These are phyloP conservation scores for Pseudogymnoascus sp. DNA, from an alignment of 2,329 filamentous ascomycete species.

Conservation along the genomic window DNA sequence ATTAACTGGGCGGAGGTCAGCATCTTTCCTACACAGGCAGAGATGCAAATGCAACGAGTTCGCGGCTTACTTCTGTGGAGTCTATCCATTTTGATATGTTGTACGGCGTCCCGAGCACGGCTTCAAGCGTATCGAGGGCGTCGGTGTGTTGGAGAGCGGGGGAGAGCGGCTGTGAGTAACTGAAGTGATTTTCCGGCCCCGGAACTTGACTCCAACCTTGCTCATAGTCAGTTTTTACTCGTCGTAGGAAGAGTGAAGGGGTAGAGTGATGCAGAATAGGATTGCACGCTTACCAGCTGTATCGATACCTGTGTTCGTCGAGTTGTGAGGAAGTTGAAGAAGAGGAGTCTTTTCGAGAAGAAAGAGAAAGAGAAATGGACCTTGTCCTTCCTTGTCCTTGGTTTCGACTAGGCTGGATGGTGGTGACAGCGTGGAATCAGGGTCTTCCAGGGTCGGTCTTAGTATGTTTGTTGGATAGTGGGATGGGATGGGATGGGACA, in stretches of 20 bases:
- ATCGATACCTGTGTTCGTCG: not conserved
- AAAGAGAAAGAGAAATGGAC: not conserved
- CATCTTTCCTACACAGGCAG: not conserved
- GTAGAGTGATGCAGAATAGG: not conserved
- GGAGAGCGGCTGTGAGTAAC: not conserved
- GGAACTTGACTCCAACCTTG: not conserved
- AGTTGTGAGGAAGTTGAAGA: not conserved
- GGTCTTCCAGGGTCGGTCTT: not conserved
- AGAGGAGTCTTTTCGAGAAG: not conserved
- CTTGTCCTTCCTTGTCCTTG: not conserved
- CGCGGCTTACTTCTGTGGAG: slow-evolving; percentile 7
- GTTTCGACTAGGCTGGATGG: not conserved
- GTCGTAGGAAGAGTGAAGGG: not conserved
- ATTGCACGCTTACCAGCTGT: not conserved
- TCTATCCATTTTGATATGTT: slow-evolving; percentile 6
- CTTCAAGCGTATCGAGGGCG: not conserved
- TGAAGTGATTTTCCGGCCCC: not conserved
- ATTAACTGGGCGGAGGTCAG: slow-evolving; percentile 48
- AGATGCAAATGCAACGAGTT: not conserved
- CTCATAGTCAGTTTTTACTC: not conserved
- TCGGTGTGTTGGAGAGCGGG: not conserved
- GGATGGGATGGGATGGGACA: not conserved
- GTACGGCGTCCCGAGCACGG: not conserved
- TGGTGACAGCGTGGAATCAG: not conserved
- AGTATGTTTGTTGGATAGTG: not conserved